Conservation (phyloP, 805 yeast species). For the Kuraishia ogatae region DNA sequence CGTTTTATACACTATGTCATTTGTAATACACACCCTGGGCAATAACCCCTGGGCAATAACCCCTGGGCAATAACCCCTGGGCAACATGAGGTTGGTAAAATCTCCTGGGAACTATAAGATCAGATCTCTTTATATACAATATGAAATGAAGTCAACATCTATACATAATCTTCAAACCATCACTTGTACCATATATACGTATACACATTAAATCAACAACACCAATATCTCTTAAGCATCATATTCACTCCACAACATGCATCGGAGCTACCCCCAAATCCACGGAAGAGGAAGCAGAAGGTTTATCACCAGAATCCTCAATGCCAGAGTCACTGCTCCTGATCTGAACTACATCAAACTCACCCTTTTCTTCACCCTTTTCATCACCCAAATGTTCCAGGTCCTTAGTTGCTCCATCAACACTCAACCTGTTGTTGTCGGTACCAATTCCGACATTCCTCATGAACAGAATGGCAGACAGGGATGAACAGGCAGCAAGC, state of each 20-base stretch:
- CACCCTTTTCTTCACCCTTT: neutral
- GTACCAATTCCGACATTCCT: slow-evolving; percentile 1
- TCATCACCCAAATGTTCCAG: neutral
- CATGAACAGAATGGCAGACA: neutral
- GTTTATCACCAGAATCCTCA: neutral
- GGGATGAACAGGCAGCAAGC: neutral
- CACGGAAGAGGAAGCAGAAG: neutral
- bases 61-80: no score
- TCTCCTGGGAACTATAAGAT: no score
- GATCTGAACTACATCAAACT: neutral
- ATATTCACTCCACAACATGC: neutral
- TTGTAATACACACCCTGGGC: no score
- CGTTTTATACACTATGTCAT: no score
- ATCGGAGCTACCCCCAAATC: neutral
- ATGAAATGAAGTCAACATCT: no score
- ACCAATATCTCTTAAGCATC: no score
- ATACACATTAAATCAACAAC: no score
- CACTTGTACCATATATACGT: no score
- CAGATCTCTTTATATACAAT: no score
- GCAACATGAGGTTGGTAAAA: no score
- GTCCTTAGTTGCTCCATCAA: neutral
- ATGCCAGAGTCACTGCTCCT: neutral
- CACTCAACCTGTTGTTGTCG: neutral
- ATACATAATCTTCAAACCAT: no score
- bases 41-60: no score